phyloP scores from a whole-genome alignment of 192 early-diverging fungal species.

The Podila epigama region DNA sequence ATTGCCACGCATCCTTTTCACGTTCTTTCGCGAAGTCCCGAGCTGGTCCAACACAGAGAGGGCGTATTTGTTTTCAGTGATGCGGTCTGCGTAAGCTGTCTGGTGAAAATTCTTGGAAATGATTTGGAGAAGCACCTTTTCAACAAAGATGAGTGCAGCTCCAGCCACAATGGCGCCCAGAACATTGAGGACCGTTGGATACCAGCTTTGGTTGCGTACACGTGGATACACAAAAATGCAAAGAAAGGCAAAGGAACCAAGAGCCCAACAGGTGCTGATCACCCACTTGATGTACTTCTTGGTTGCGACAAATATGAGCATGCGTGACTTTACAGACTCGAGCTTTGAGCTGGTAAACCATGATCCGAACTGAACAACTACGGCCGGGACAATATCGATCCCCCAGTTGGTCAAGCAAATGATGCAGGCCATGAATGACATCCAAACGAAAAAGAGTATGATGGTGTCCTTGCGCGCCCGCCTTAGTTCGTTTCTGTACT shows the following conservation, averaged over 20 bases:
- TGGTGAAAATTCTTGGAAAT: slow-evolving; percentile 62
- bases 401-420: neutral
- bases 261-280: slow-evolving; percentile 48
- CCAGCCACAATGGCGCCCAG: slow-evolving; percentile 53
- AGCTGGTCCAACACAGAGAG: slow-evolving; percentile 60
- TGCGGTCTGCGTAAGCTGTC: slow-evolving; percentile 62
- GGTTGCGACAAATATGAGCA: slow-evolving; percentile 54
- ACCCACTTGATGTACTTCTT: slow-evolving; percentile 55
- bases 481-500: slow-evolving; percentile 22
- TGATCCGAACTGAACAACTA: slow-evolving; percentile 42
- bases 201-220: slow-evolving; percentile 45
- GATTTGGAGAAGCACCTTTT: slow-evolving; percentile 62
- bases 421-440: slow-evolving; percentile 50
- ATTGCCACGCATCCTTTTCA: neutral
- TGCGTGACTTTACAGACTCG: slow-evolving; percentile 53
- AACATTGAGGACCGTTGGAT: slow-evolving; percentile 57
- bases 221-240: slow-evolving; percentile 53
- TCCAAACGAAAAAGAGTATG: slow-evolving; percentile 47
- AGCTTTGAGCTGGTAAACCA: slow-evolving; percentile 42
- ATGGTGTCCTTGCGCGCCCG: slow-evolving; percentile 53
- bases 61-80: slow-evolving; percentile 54
- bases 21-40: slow-evolving; percentile 43
- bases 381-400: slow-evolving; percentile 54
- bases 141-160: slow-evolving; percentile 51
- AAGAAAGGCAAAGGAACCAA: slow-evolving; percentile 55